Percentiles rank a stretch among this genome's conserved stretches.
These are phyloP conservation scores for Glarea lozoyensis DNA, from an alignment of 495 filamentous ascomycete species.

Conservation along the genomic window DNA sequence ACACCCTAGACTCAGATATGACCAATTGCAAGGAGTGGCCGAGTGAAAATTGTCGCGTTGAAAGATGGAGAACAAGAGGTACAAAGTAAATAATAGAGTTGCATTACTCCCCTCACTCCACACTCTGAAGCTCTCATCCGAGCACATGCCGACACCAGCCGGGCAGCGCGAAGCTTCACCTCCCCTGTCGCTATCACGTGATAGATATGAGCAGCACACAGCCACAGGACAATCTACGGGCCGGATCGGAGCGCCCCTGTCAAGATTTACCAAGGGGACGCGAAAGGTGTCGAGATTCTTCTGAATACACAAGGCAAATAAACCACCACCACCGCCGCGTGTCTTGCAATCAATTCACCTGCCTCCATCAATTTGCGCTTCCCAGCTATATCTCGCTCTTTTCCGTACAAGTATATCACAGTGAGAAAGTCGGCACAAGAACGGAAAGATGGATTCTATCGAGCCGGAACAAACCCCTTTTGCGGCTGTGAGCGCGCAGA, in stretches of 20 bases:
- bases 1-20: background rate
- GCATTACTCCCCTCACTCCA: background rate
- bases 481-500: slow-evolving; percentile 76
- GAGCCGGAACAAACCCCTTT: slow-evolving; percentile 79
- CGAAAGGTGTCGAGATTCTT: slow-evolving; percentile 9
- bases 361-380: no score
- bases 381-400: no score
- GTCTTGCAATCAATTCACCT: no score
- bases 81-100: no score
- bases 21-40: no score
- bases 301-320: no score
- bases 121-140: background rate
- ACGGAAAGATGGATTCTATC: slow-evolving; percentile 57
- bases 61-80: no score
- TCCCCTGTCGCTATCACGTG: background rate
- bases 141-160: slow-evolving; percentile 3
- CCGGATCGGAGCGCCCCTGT: background rate
- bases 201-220: background rate
- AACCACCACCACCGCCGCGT: no score
- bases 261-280: slow-evolving; percentile 2
- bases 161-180: slow-evolving; percentile 1
- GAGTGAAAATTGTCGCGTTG: no score
- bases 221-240: no score
- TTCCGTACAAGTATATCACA: background rate
- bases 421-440: slow-evolving; percentile 2